Base-by-base conservation (phyloP, 179 eudicot species). In the Silene vulgaris region DNA sequence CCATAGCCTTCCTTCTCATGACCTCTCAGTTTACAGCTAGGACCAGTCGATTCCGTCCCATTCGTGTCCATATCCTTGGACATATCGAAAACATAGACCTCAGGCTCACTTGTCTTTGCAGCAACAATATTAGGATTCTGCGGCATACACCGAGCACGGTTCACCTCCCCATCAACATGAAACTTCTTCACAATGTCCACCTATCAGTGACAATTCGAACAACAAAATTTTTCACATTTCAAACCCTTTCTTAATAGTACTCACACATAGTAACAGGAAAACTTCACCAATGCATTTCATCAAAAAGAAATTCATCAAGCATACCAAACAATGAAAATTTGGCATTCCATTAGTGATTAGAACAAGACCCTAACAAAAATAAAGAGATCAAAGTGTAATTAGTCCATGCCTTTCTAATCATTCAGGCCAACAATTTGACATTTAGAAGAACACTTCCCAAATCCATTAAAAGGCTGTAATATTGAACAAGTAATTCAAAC, bases 1-100 rank as follows among this genome's bases (percentile, higher is more conserved):
- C 99, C 99, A 87, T 86, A 95, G 3, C 99, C 99, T 92, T 95
- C 99, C 79, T 95, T 88, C 67, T 92, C 95, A 75, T 95, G 99
- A 63, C 99, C 99, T 85, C 80, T 87, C 79, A 95, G 76, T 82
- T 78, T 87, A 74, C 88, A 74, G 79, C 90, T 90, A 66, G 98
- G 95, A 73, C 85, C 72, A 74, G 64, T 71, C 20, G 74, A 71
- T 28, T 71, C 86, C 30, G 64, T 86, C 73, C 77, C 74, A 62
- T 79, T 54, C n/a, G 78, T 45, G 71, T 26, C 70, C 21, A 72
- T 77, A 35, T 87, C 91, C 79, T 88, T 92, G 35, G 81, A 63
- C 76, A 77, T 79, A 76, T 92, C 88, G 74, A 95, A 95, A 29
- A 95, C 88, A 79, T 90, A 92, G 11, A 95, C 90, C 74, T 90